phyloP scores from a whole-genome alignment of 441 rosid species.

The Erodium chrysanthum region DNA sequence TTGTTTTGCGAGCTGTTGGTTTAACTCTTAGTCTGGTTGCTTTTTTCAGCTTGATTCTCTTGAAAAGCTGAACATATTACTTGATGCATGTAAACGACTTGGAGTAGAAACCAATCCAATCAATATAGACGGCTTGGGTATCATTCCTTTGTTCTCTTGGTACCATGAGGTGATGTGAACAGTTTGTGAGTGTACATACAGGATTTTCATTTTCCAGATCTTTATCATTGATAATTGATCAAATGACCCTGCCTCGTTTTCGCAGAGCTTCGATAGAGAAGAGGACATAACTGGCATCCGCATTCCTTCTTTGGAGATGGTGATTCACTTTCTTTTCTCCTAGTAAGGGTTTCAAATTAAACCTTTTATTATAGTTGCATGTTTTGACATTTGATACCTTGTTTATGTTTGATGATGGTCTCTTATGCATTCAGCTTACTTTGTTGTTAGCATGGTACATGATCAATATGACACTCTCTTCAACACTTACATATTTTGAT shows the following conservation, averaged over 20 bases:
- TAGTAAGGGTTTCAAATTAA: constrained; percentile 25
- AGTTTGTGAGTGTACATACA: too few species aligned
- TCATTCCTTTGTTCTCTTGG: constrained; percentile 58
- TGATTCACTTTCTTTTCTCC: constrained; percentile 45
- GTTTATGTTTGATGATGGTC: too few species aligned
- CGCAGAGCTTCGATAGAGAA: constrained; percentile 58
- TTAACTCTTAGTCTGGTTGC: not conserved
- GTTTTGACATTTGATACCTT: not conserved
- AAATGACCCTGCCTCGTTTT: not conserved
- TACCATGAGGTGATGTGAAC: constrained; percentile 47
- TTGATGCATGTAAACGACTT: constrained; percentile 44
- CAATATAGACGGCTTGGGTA: constrained; percentile 37
- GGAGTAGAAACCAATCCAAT: constrained; percentile 45
- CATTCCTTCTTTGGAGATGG: constrained; percentile 54
- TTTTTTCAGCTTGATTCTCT: constrained; percentile 44
- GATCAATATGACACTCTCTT: too few species aligned
- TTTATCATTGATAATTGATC: too few species aligned
- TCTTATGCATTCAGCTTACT: too few species aligned
- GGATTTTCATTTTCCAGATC: too few species aligned
- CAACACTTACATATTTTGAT: too few species aligned
- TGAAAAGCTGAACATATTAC: constrained; percentile 50
- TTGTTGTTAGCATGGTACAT: too few species aligned
- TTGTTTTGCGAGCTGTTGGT: too few species aligned
- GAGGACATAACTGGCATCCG: constrained; percentile 35
- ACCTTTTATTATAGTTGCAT: too few species aligned